Conservation (phyloP, 345 rosid species). For the Euphorbia peplus region DNA sequence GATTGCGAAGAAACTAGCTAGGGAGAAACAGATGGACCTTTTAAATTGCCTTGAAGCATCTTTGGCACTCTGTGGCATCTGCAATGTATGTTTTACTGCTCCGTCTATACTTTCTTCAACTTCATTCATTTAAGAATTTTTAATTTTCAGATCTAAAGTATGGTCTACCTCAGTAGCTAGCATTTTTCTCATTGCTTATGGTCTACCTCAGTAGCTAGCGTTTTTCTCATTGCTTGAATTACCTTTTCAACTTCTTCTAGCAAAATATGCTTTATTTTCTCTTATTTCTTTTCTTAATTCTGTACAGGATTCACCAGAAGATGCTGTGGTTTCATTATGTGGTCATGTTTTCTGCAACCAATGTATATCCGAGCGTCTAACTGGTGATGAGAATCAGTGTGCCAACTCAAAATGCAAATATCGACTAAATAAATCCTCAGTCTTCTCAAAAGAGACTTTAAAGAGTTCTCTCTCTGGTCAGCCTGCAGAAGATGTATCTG, state of each 20-base stretch:
- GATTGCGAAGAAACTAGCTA: constrained; percentile 56
- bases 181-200: too few relatives aligned
- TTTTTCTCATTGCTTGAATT: too few relatives aligned
- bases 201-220: too few relatives aligned
- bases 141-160: too few relatives aligned
- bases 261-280: neutral
- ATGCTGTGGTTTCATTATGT: constrained; percentile 83
- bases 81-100: constrained; percentile 57
- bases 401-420: constrained; percentile 60
- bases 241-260: neutral
- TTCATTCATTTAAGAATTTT: too few relatives aligned
- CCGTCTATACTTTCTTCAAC: constrained; percentile 1
- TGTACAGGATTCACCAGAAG: constrained; percentile 91
- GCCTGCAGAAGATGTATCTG: constrained; percentile 30
- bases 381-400: constrained; percentile 70
- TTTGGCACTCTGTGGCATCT: constrained; percentile 82
- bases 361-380: constrained; percentile 74
- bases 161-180: too few relatives aligned
- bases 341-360: constrained; percentile 95
- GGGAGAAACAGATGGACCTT: constrained; percentile 39
- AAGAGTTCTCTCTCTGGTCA: constrained; percentile 39
- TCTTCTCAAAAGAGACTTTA: constrained; percentile 51
- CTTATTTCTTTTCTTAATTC: constrained; percentile 10
- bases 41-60: constrained; percentile 64
- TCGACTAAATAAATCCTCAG: constrained; percentile 46